phyloP scores from a whole-genome alignment of 1,284 basidiomycete genomes.

The Dichomitus squalens region DNA sequence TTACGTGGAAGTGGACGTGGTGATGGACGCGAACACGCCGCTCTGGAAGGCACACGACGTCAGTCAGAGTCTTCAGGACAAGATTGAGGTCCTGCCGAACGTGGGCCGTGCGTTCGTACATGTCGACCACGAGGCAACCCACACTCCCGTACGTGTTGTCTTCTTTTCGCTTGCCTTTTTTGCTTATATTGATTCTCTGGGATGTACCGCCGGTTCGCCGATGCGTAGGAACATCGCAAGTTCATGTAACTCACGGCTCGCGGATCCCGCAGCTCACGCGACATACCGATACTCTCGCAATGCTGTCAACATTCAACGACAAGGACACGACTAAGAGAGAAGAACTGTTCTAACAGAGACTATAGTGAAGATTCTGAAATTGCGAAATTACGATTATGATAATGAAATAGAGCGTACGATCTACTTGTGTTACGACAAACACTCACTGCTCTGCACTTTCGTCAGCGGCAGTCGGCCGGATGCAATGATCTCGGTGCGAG shows the following conservation, averaged over 20 bases:
- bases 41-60: constrained; percentile 93
- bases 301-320: neutral
- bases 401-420: neutral
- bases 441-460: neutral
- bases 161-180: neutral
- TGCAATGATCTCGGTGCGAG: neutral
- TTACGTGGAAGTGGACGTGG: constrained; percentile 94
- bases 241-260: constrained; percentile 22
- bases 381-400: neutral
- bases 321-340: neutral
- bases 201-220: neutral
- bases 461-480: neutral
- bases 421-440: neutral
- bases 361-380: neutral
- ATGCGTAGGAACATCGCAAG: constrained; percentile 38
- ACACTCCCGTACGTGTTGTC: constrained; percentile 65
- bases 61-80: constrained; percentile 91
- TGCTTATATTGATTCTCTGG: neutral
- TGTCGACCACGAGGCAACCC: constrained; percentile 90
- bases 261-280: neutral
- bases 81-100: constrained; percentile 89
- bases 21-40: constrained; percentile 89
- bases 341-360: neutral
- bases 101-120: constrained; percentile 94
- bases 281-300: neutral